Conservation (phyloP, 2,329 filamentous ascomycete species). For the Cadophora malorum region DNA sequence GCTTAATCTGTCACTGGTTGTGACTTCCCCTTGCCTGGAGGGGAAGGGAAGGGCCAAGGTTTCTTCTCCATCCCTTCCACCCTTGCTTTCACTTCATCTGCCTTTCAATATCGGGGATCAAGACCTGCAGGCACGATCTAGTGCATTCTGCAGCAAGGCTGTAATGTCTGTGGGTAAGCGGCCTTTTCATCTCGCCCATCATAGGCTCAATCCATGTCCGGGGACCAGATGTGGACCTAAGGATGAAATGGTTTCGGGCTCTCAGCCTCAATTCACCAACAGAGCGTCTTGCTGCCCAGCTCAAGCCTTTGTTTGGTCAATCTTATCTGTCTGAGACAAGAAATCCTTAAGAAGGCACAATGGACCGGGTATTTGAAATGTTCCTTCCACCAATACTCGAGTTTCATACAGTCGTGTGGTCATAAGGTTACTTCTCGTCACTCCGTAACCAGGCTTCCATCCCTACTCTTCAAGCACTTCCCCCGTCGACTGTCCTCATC, state of each 20-base stretch:
- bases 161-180: constrained; percentile 25
- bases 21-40: neutral
- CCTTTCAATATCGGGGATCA: constrained; percentile 7
- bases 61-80: neutral
- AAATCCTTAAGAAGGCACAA: constrained; percentile 8
- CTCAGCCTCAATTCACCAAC: constrained; percentile 19
- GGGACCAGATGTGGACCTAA: constrained; percentile 7
- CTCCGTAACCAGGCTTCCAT: neutral
- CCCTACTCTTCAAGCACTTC: neutral
- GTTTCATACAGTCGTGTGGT: neutral
- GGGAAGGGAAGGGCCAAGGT: neutral
- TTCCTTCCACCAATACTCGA: constrained; percentile 12
- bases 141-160: constrained; percentile 1
- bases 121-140: constrained; percentile 1
- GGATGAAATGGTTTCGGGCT: constrained; percentile 13
- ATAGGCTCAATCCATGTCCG: constrained; percentile 20
- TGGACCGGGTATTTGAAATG: neutral
- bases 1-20: constrained; percentile 5
- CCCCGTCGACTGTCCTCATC: constrained; percentile 1
- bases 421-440: constrained; percentile 7
- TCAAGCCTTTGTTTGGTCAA: neutral
- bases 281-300: neutral
- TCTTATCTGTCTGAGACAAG: neutral
- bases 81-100: neutral
- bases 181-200: constrained; percentile 19